phyloP scores from a whole-genome alignment of 495 filamentous ascomycete species.

The Penicillium silybi region DNA sequence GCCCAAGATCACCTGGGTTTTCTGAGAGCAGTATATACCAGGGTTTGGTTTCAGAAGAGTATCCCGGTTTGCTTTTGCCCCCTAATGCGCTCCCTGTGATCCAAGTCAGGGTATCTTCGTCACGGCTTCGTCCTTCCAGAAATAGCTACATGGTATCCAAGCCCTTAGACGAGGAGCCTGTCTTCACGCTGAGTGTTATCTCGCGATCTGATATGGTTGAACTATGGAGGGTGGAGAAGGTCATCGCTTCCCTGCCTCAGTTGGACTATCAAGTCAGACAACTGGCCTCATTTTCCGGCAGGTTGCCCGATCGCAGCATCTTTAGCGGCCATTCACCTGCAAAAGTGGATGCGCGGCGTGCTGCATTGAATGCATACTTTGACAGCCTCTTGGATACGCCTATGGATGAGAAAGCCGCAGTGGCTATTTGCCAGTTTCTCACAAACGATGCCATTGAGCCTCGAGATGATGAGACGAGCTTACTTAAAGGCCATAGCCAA shows the following conservation, averaged over 20 bases:
- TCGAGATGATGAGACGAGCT: constrained; percentile 57
- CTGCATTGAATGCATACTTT: constrained; percentile 79
- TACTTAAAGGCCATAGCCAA: constrained; percentile 43
- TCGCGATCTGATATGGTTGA: constrained; percentile 73
- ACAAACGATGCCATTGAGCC: constrained; percentile 81
- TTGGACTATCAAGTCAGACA: constrained; percentile 78
- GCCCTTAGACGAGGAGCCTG: constrained; percentile 76
- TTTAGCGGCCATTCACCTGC: constrained; percentile 94
- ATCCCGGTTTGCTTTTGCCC: constrained; percentile 77
- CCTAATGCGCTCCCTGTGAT: constrained; percentile 88
- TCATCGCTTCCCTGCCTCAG: constrained; percentile 72
- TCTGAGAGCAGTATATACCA: constrained; percentile 46
- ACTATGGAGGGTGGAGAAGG: constrained; percentile 92
- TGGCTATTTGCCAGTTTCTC: constrained; percentile 82
- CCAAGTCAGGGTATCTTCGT: constrained; percentile 82
- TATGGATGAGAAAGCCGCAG: constrained; percentile 73
- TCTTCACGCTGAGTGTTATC: constrained; percentile 85
- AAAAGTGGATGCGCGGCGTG: constrained; percentile 83
- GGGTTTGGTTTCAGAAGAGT: constrained; percentile 75
- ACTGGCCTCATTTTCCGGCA: constrained; percentile 59
- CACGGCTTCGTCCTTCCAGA: constrained; percentile 85
- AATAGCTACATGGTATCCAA: constrained; percentile 71
- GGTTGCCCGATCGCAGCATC: constrained; percentile 75
- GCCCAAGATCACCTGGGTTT: constrained; percentile 23
- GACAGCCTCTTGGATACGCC: constrained; percentile 76